Conservation (phyloP, 1,284 basidiomycete genomes). For the Moesziomyces sp. region DNA sequence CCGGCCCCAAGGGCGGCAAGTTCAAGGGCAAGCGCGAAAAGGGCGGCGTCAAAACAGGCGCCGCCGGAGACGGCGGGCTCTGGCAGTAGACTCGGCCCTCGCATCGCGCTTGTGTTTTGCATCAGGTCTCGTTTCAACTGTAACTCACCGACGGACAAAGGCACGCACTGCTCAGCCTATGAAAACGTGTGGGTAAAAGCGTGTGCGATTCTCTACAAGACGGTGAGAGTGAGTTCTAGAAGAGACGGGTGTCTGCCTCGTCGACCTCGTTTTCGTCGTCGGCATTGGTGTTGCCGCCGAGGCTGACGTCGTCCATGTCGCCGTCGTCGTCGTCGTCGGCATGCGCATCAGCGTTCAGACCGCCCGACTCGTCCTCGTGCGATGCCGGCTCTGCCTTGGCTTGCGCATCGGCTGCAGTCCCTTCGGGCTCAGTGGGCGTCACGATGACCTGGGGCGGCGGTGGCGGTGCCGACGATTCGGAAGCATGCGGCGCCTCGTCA, state of each 20-base stretch:
- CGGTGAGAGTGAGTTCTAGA: not conserved
- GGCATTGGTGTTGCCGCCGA: constrained; percentile 19
- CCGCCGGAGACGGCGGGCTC: constrained; percentile 49
- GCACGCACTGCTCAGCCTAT: too few relatives aligned
- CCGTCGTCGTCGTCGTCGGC: constrained; percentile 35
- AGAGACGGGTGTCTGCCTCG: constrained; percentile 11
- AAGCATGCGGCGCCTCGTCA: not conserved
- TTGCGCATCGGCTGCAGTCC: not conserved
- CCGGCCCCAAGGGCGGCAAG: constrained; percentile 58
- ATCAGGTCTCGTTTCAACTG: not conserved
- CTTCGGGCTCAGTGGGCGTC: constrained; percentile 28
- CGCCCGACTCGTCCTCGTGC: not conserved
- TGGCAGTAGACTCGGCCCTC: constrained; percentile 40
- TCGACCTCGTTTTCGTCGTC: constrained; percentile 12
- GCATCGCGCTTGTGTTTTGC: not conserved
- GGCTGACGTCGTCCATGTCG: constrained; percentile 47
- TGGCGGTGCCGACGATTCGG: not conserved
- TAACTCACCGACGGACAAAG: too few relatives aligned
- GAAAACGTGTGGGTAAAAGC: not conserved
- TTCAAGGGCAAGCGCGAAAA: constrained; percentile 60
- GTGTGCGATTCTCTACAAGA: not conserved
- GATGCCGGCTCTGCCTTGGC: too few relatives aligned
- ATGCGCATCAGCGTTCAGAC: not conserved
- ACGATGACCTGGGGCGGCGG: constrained; percentile 33
- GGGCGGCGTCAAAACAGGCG: constrained; percentile 55